Base-by-base conservation (phyloP, 768 basidiomycete genomes). In the Rhizopogon vesiculosus region DNA sequence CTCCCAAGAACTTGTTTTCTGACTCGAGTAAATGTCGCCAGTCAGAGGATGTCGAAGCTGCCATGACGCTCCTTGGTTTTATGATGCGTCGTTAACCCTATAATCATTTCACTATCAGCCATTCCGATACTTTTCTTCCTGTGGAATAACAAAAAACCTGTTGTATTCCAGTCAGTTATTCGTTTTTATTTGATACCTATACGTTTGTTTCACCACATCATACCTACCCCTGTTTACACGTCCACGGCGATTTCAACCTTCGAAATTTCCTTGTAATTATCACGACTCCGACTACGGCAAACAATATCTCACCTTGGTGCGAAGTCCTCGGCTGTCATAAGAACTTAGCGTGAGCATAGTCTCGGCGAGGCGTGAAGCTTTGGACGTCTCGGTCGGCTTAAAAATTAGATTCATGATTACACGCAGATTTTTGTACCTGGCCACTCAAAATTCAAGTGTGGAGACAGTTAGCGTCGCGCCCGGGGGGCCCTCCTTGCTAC, bases 31-130 rank as follows among this genome's bases (percentile, higher is more conserved):
- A 31, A 33, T 38, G 31, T 19, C 61, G 56, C 3, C 69, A 68
- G 46, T 60, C 62, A 12, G 63, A 73, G 54, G 72, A 73, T 15
- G 69, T 73, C 19, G 72, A 73, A 54, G 72, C 73, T 0, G 72
- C 72, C 25, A 68, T 73, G 57, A 67, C 68, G 1, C 70, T 73
- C 8, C 60, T 73, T 35, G 72, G 63, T 35, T 74, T 73, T 59
- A 71, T 65, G 56, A 60, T 53, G 41, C 40, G 59, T 10, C 62
- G 45, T 45, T 64, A 49, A 58, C 25, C 31, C 5, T 28, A 38
- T 42, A 19, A 45, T 40, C 7, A 40, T 44, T 42, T 42, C 13
- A 13, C 7, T 9, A 16, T n/a, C 7, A 13, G 28, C 22, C 8
- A 53, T 22, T 35, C 1, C 35, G 15, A 38, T 25, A 38, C 7